Evolutionary conservation across 2,329 filamentous ascomycete species (phyloP).

Genomic region (Fusarium sp.): DNA sequence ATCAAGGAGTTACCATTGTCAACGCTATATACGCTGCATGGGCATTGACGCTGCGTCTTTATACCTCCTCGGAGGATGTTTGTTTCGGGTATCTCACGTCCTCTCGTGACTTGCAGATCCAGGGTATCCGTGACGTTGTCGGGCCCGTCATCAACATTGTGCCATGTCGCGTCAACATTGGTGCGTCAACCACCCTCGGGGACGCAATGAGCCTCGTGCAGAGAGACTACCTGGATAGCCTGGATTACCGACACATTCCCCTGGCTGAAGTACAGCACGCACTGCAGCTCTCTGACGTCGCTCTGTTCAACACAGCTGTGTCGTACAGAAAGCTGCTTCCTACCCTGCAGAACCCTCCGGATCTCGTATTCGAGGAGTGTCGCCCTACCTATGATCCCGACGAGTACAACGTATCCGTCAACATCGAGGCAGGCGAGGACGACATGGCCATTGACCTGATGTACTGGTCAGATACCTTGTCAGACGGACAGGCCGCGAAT

Average conservation of each 20-base stretch:
- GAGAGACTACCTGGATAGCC: conserved; percentile 27
- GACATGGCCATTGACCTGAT: conserved; percentile 40
- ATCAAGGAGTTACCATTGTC: conserved; percentile 25
- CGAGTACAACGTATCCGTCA: conserved; percentile 39
- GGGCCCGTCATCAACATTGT: conserved; percentile 70
- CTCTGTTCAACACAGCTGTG: conserved; percentile 42
- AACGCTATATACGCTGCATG: conserved; percentile 40
- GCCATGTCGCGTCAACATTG: conserved; percentile 59
- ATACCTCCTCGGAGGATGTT: conserved; percentile 60
- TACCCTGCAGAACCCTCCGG: not conserved
- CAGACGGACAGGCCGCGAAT: conserved; percentile 31
- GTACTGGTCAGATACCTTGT: conserved; percentile 40
- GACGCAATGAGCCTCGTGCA: conserved; percentile 20
- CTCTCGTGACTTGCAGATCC: conserved; percentile 62
- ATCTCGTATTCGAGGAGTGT: conserved; percentile 38
- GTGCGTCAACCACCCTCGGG: not conserved
- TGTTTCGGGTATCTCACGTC: conserved; percentile 67
- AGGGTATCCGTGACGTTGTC: conserved; percentile 59
- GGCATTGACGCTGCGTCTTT: conserved; percentile 43
- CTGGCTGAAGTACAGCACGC: conserved; percentile 39
- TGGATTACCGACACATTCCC: conserved; percentile 25
- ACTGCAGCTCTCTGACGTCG: conserved; percentile 31
- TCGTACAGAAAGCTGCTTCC: conserved; percentile 41
- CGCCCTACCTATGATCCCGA: conserved; percentile 40
- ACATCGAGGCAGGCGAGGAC: conserved; percentile 31